Evolutionary conservation across 176 grass and related monocot genomes (phyloP).

Genomic region (Ananas comosus): DNA sequence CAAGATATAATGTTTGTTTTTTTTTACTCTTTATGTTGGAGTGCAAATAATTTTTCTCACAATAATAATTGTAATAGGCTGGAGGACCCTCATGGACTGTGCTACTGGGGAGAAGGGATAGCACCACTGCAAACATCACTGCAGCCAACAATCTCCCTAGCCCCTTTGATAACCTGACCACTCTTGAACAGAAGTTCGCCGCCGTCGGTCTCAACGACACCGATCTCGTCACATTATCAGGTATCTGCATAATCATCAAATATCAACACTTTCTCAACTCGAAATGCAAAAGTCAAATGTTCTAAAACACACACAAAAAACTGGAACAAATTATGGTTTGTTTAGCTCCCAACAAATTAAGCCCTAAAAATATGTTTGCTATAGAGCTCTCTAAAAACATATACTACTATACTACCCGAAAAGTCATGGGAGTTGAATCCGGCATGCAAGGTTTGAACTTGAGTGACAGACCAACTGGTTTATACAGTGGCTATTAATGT

Average conservation of each 20-base stretch:
- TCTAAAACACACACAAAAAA: too few species aligned
- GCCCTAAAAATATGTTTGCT: too few species aligned
- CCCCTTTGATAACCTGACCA: constrained; percentile 1
- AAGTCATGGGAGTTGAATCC: too few species aligned
- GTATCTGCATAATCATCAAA: background rate
- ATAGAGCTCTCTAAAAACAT: too few species aligned
- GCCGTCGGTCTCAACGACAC: constrained; percentile 25
- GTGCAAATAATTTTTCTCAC: too few species aligned
- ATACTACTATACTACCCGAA: background rate
- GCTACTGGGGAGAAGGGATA: constrained; percentile 36
- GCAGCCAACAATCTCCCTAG: constrained; percentile 28
- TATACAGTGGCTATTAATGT: background rate
- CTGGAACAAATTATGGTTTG: too few species aligned
- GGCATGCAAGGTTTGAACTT: too few species aligned
- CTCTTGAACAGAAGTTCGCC: constrained; percentile 14
- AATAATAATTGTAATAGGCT: background rate
- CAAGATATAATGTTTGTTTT: too few species aligned
- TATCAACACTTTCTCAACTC: too few species aligned
- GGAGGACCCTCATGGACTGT: constrained; percentile 9
- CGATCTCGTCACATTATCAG: constrained; percentile 37
- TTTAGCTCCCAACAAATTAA: too few species aligned
- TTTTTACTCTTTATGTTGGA: too few species aligned
- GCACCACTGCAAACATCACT: constrained; percentile 12
- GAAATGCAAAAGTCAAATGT: too few species aligned
- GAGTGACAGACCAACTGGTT: background rate